Conservation (phyloP, 306 rosid species). For the Cajanus cajan region DNA sequence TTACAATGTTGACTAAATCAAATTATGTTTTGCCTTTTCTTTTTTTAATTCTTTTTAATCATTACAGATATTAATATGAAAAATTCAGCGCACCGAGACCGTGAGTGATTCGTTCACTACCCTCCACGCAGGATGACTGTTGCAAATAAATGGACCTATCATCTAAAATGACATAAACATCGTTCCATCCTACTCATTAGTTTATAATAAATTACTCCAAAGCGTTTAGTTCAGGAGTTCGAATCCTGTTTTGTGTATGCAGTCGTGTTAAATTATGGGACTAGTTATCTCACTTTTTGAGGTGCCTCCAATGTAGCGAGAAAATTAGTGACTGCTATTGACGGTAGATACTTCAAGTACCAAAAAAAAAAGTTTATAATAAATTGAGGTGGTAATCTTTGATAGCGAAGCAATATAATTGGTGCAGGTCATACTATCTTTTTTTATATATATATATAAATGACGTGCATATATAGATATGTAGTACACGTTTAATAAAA, state of each 20-base stretch:
- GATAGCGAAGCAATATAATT: background rate
- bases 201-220: conserved; percentile 12
- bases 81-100: conserved; percentile 24
- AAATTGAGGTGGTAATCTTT: background rate
- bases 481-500: background rate
- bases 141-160: conserved; percentile 1
- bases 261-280: too few relatives aligned
- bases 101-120: conserved; percentile 5
- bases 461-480: background rate
- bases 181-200: conserved; percentile 4
- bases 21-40: background rate
- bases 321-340: too few relatives aligned
- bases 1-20: conserved; percentile 15
- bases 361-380: conserved; percentile 11
- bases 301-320: too few relatives aligned
- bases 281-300: too few relatives aligned
- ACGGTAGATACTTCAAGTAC: too few relatives aligned
- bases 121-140: background rate
- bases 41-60: background rate
- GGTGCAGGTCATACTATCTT: background rate
- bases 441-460: background rate
- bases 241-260: too few relatives aligned
- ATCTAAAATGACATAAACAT: background rate
- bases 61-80: background rate
- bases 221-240: too few relatives aligned